Evolutionary conservation across 2,329 filamentous ascomycete species (phyloP).

Genomic region (Penicillium palitans): DNA sequence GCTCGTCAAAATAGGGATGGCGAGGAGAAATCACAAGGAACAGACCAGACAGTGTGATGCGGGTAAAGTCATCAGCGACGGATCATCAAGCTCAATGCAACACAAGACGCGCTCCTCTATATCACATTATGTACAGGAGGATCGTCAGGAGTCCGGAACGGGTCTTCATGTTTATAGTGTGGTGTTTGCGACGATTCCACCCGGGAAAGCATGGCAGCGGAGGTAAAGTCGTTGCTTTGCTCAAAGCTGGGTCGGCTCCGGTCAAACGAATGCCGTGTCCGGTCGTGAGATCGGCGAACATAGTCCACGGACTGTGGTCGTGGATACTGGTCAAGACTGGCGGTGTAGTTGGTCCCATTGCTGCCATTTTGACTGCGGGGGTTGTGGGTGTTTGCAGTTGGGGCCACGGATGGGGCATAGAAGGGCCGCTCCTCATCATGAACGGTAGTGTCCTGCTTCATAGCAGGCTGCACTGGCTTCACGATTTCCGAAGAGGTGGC

Average conservation of each 20-base stretch:
- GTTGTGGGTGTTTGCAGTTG: conserved; percentile 75
- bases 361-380: conserved; percentile 85
- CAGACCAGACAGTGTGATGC: conserved; percentile 34
- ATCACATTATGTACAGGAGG: conserved; percentile 33
- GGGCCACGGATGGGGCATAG: conserved; percentile 84
- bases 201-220: conserved; percentile 77
- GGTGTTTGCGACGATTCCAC: conserved; percentile 67
- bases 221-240: conserved; percentile 85
- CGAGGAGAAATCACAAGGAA: conserved; percentile 21
- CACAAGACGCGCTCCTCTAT: conserved; percentile 26
- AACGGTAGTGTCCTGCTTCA: conserved; percentile 63
- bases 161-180: conserved; percentile 33
- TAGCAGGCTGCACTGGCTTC: conserved; percentile 56
- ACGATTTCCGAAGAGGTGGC: conserved; percentile 43
- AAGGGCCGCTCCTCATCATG: conserved; percentile 90
- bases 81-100: conserved; percentile 31
- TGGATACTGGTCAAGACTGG: conserved; percentile 47
- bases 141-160: conserved; percentile 37
- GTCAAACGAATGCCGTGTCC: conserved; percentile 84
- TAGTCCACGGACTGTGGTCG: conserved; percentile 63
- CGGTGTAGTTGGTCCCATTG: conserved; percentile 88
- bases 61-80: conserved; percentile 31
- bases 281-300: conserved; percentile 74
- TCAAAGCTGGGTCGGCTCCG: conserved; percentile 81
- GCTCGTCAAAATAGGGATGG: conserved; percentile 22